A percentile compares a stretch with the other conserved stretches of the same genome.
Evolutionary conservation across 441 rosid genomes (phyloP).

Genomic region (Syzygium malaccense): DNA sequence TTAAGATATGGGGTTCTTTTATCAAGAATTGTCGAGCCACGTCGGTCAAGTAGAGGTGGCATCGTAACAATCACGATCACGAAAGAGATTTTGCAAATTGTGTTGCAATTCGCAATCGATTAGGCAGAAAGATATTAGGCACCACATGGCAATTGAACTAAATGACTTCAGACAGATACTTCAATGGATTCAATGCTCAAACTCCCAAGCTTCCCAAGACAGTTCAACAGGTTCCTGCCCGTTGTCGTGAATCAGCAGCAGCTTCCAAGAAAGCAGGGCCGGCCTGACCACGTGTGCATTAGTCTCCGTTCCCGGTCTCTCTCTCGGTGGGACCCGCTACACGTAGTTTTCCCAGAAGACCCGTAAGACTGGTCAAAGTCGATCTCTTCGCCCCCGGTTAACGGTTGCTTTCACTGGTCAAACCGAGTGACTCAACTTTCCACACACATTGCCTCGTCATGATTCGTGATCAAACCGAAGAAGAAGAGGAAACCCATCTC

Average conservation of each 20-base stretch:
- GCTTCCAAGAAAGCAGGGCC: not conserved
- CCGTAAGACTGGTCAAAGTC: not conserved
- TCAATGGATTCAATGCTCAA: not conserved
- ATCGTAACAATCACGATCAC: accelerated
- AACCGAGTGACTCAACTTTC: not conserved
- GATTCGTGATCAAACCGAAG: not conserved
- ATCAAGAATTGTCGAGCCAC: not conserved
- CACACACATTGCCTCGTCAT: too few species aligned
- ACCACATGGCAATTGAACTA: not conserved
- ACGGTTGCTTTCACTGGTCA: not conserved
- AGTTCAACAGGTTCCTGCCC: not conserved
- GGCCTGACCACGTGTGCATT: not conserved
- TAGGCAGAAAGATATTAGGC: not conserved
- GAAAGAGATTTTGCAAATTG: not conserved
- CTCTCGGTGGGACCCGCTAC: not conserved
- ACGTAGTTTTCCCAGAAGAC: not conserved
- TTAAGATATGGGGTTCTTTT: not conserved
- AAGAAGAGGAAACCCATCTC: not conserved
- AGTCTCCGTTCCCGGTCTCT: not conserved
- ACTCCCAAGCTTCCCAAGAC: not conserved
- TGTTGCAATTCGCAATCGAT: not conserved
- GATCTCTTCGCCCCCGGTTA: not conserved
- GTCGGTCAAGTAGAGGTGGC: not conserved
- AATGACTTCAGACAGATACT: not conserved
- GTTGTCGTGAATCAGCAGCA: not conserved